These are phyloP conservation scores for Venturia asperata DNA, from an alignment of 2,329 filamentous ascomycete species.

Conservation along the genomic window DNA sequence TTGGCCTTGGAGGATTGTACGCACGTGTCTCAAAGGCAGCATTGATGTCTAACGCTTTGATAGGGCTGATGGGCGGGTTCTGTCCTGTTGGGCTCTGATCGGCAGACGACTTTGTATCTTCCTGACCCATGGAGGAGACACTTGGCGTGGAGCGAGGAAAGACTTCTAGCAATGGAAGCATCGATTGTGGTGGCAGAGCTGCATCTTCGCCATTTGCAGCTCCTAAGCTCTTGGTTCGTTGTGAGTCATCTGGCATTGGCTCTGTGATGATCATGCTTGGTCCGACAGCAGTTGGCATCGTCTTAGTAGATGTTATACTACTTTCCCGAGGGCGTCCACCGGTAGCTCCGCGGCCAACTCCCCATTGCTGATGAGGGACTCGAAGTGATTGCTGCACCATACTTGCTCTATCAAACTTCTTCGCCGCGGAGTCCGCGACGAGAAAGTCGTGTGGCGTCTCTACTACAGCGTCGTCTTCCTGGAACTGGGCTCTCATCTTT, in stretches of 20 bases:
- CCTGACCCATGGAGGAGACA: slow-evolving; percentile 15
- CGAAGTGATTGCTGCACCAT: slow-evolving; percentile 4
- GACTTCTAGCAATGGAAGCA: not conserved
- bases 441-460: slow-evolving; percentile 13
- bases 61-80: slow-evolving; percentile 8
- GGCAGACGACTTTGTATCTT: slow-evolving; percentile 6
- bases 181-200: not conserved
- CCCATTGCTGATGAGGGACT: not conserved
- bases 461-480: not conserved
- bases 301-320: slow-evolving; percentile 9
- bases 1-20: slow-evolving; percentile 7
- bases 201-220: not conserved
- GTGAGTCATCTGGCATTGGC: not conserved
- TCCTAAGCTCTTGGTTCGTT: slow-evolving; percentile 6
- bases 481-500: slow-evolving; percentile 16
- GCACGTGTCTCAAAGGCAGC: not conserved
- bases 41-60: not conserved
- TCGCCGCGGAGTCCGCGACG: not conserved
- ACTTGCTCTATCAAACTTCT: slow-evolving; percentile 11
- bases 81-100: not conserved
- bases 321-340: slow-evolving; percentile 1
- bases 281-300: slow-evolving; percentile 3
- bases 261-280: slow-evolving; percentile 10
- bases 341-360: not conserved
- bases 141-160: slow-evolving; percentile 8